Evolutionary conservation across 2,329 filamentous ascomycete species (phyloP).

Genomic region (Pseudogymnoascus sp.): DNA sequence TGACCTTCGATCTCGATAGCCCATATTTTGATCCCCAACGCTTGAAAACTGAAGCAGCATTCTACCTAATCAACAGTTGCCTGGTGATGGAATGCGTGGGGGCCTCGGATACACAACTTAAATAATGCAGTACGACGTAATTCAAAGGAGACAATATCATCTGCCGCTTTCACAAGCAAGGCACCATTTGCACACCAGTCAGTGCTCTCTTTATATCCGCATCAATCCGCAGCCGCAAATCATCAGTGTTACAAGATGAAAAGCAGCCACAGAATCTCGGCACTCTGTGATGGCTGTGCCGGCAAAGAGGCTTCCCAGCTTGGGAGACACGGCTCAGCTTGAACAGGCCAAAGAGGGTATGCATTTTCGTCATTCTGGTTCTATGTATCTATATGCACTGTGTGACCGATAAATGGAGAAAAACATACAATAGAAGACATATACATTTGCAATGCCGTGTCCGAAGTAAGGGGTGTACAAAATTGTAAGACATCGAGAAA

Average conservation of each 20-base stretch:
- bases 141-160: background rate
- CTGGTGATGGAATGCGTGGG: background rate
- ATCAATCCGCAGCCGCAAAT: background rate
- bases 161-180: background rate
- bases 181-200: background rate
- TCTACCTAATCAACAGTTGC: background rate
- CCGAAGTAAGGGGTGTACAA: background rate
- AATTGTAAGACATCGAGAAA: background rate
- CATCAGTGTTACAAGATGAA: background rate
- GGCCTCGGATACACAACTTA: background rate
- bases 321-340: background rate
- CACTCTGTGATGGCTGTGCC: background rate
- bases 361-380: background rate
- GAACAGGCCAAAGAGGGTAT: background rate
- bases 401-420: background rate
- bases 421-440: background rate
- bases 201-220: slow-evolving; percentile 6
- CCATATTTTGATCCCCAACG: background rate
- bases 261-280: background rate
- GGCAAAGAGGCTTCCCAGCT: slow-evolving; percentile 4
- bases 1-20: background rate
- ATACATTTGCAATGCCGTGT: background rate
- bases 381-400: background rate
- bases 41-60: background rate
- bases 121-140: background rate